Conservation (phyloP, 1,284 basidiomycete species). For the Schizophyllum commune region DNA sequence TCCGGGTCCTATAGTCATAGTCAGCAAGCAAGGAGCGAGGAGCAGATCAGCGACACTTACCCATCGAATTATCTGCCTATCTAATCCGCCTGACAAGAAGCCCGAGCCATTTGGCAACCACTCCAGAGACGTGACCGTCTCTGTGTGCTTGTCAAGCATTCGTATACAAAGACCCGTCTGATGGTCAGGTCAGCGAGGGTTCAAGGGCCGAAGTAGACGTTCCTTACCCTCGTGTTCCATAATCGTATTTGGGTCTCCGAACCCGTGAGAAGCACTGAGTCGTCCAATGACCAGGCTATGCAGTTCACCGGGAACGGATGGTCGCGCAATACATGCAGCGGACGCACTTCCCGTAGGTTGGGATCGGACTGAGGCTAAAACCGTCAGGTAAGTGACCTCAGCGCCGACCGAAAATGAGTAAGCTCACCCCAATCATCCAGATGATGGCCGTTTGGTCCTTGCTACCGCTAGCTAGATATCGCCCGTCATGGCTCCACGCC, state of each 20-base stretch:
- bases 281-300: constrained; percentile 88
- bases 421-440: constrained; percentile 76
- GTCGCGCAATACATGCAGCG: constrained; percentile 58
- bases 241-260: constrained; percentile 76
- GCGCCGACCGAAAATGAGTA: constrained; percentile 4
- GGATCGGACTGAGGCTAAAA: constrained; percentile 41
- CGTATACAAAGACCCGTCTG: constrained; percentile 67
- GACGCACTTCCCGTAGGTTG: constrained; percentile 49
- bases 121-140: constrained; percentile 79
- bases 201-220: constrained; percentile 8
- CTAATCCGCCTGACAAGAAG: constrained; percentile 88
- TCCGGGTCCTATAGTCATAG: constrained; percentile 50
- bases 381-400: constrained; percentile 5
- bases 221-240: constrained; percentile 77
- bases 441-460: constrained; percentile 85
- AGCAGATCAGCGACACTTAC: constrained; percentile 35
- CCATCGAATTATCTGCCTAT: constrained; percentile 86
- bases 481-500: constrained; percentile 90
- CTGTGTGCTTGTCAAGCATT: constrained; percentile 65
- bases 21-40: background rate
- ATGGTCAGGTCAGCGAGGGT: background rate
- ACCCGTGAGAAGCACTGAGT: constrained; percentile 73
- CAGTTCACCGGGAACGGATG: constrained; percentile 74
- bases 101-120: constrained; percentile 88
- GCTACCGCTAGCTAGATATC: constrained; percentile 80